Conservation (phyloP, 1,284 basidiomycete genomes). For the Ganoderma sinense region DNA sequence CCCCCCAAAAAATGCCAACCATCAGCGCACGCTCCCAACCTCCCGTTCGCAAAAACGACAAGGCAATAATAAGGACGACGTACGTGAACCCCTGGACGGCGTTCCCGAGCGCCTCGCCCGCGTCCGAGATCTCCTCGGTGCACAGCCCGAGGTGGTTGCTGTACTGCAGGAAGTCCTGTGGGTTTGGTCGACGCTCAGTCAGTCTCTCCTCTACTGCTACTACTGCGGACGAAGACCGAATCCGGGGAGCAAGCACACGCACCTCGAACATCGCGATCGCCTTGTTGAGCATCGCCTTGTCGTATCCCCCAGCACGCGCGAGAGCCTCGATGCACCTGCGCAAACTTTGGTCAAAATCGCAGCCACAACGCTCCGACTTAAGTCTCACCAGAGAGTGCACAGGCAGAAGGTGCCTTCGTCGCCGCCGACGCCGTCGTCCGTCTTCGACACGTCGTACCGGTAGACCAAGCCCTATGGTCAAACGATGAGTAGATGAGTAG, state of each 20-base stretch:
- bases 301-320: conserved; percentile 83
- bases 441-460: conserved; percentile 82
- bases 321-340: conserved; percentile 84
- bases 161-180: conserved; percentile 79
- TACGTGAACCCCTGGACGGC: conserved; percentile 90
- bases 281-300: conserved; percentile 69
- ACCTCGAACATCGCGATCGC: conserved; percentile 88
- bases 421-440: conserved; percentile 92
- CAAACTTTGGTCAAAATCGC: neutral
- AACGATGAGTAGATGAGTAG: neutral
- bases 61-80: conserved; percentile 38
- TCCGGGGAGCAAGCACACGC: conserved; percentile 31
- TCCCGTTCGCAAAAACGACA: neutral
- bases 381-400: conserved; percentile 74
- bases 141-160: conserved; percentile 89
- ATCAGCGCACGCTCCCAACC: conserved; percentile 4
- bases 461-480: conserved; percentile 70
- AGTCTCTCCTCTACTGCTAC: neutral
- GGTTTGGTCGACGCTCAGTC: neutral
- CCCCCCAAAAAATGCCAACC: neutral
- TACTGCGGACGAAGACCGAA: neutral
- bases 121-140: conserved; percentile 83
- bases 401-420: conserved; percentile 89
- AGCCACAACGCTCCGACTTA: neutral
- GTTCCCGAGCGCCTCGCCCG: conserved; percentile 85